Base-by-base conservation (phyloP, 148 eudicot genomes). In the Fagopyrum homotropicum region DNA sequence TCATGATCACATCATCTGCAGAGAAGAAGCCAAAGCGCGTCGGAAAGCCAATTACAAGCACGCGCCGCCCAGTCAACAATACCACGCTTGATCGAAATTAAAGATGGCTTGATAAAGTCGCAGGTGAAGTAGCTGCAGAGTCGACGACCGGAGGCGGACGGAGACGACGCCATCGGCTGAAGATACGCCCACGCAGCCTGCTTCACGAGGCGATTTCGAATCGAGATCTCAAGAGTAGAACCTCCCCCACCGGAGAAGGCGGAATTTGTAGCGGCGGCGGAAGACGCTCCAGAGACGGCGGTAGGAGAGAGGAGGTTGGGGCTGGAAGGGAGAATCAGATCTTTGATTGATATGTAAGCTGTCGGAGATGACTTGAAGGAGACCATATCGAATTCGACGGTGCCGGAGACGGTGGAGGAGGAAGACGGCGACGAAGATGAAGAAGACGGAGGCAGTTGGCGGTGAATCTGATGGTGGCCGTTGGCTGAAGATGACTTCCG, bases 171-270 rank as follows among this genome's bases (percentile, higher is more conserved):
- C 90, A 85, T 87, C 50, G 96, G 96, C 79, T 83, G 96, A 52
- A 94, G 93, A 84, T 94, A 94, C 3, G 98, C 98, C 93, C 98
- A 94, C 2, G 98, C 97, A 6, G 98, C 98, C 63, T 92, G 97
- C 80, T 94, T 90, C 0, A 94, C 92, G 12, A 94, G 90, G 35
- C 89, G 90, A 73, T 94, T 91, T 9, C 93, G 89, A 60, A 94
- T 94, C 8, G 86, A 79, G 75, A 93, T 91, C 76, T 91, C 93
- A 3, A 69, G 19, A 14, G 72, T 43, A 5, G 72, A 69, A 3
- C 3, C 50, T 5, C 72, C 73, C 14, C 26, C 73, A 10, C 46
- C 2, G 15, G 26, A 40, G 10, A 48, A 45, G 10, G 76, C 93
- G 78, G 75, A 78, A 3, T 88, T 83, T 2, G 90, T 73, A 74